phyloP scores from a whole-genome alignment of 306 rosid genomes.

The Citrullus colocynthis region DNA sequence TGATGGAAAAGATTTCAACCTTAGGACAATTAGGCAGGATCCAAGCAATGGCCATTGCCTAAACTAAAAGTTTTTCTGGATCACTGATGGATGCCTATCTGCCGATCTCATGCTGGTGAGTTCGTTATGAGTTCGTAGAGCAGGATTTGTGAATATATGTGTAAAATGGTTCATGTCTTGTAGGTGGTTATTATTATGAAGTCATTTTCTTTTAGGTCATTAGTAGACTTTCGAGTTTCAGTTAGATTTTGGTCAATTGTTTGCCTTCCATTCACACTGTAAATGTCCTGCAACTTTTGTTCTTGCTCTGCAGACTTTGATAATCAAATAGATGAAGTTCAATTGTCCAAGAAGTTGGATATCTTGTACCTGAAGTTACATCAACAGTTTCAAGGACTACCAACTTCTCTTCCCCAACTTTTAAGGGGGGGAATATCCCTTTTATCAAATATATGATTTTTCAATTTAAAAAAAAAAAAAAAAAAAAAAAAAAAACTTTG shows the following conservation, averaged over 20 bases:
- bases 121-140: neutral
- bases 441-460: too few relatives aligned
- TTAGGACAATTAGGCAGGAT: neutral
- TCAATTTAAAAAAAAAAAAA: too few relatives aligned
- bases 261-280: neutral
- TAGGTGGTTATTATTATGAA: neutral
- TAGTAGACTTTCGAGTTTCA: neutral
- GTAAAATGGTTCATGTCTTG: neutral
- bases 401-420: neutral
- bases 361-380: neutral
- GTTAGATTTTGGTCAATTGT: neutral
- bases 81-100: neutral
- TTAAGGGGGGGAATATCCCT: too few relatives aligned
- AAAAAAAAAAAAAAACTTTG: too few relatives aligned
- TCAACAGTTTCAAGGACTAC: neutral
- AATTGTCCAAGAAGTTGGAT: neutral
- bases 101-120: neutral
- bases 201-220: neutral
- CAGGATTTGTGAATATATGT: constrained; percentile 6
- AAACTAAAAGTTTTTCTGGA: neutral
- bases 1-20: neutral
- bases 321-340: neutral
- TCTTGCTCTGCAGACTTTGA: neutral
- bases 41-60: neutral
- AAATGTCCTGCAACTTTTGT: neutral